Percentiles rank a stretch among this genome's conserved stretches.
These are phyloP conservation scores for Phylloporus sp. DNA, from an alignment of 768 basidiomycete species.

Conservation along the genomic window DNA sequence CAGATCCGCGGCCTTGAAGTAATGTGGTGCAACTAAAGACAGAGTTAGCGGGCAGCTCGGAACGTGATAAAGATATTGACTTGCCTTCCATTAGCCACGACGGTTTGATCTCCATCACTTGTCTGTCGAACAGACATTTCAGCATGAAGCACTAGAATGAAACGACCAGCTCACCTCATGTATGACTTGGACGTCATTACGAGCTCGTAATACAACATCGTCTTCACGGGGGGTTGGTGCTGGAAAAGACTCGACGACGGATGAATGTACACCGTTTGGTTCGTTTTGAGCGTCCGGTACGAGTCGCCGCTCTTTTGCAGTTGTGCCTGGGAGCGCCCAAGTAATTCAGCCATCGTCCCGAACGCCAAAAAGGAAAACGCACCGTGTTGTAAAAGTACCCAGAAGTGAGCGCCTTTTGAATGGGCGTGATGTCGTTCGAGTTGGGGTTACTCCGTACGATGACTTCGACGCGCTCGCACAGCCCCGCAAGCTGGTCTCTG, in stretches of 20 bases:
- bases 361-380: conserved; percentile 23
- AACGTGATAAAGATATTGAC: conserved; percentile 19
- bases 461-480: conserved; percentile 97
- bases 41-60: background rate
- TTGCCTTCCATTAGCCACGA: conserved; percentile 86
- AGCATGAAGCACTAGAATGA: background rate
- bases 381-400: conserved; percentile 97
- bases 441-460: conserved; percentile 85
- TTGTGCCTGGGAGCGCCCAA: conserved; percentile 53
- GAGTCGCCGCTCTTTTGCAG: conserved; percentile 95
- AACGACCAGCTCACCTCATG: conserved; percentile 52
- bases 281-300: conserved; percentile 93
- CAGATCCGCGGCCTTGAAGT: conserved; percentile 83
- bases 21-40: conserved; percentile 83
- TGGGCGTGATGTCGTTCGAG: conserved; percentile 83
- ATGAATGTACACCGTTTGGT: conserved; percentile 95
- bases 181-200: conserved; percentile 98
- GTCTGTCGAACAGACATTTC: conserved; percentile 38
- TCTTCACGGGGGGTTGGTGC: conserved; percentile 88
- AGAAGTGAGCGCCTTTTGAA: conserved; percentile 93
- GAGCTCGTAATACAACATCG: conserved; percentile 91
- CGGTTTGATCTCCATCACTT: conserved; percentile 98
- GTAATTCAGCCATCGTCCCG: background rate
- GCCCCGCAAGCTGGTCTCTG: conserved; percentile 87
- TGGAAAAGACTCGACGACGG: conserved; percentile 95